Evolutionary conservation across 2,329 filamentous ascomycete genomes (phyloP), one percentile per base, ranked within the genome.

Genomic region (Dactylellina drechsleri): DNA sequence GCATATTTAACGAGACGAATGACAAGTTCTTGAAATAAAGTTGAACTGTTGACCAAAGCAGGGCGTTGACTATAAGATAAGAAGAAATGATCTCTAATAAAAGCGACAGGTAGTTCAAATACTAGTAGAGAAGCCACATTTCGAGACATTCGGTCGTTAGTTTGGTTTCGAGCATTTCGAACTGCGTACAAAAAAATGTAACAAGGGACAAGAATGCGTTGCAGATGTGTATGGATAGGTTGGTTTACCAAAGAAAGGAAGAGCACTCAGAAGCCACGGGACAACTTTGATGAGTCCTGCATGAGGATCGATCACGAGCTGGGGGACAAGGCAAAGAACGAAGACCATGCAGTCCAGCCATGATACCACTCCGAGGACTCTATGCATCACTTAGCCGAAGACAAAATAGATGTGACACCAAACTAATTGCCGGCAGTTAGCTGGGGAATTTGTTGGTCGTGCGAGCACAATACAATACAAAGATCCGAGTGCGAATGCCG

Each of bases 1-100:
- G 90, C 90, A 84, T 91, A 93, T 62, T 91, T 86, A 41, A 95
- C 90, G 79, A 90, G 92, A 72, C 91, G 86, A 71, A 94, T 86
- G 57, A 93, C 90, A 50, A 92, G 81, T 80, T 93, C 91, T 81
- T 94, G 91, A 79, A 93, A 94, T 0, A 87, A 82, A 2, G 89
- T 88, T n/a, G 91, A 88, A 64, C 85, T 85, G 77, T 86, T 88
- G n/a, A 90, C 86, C 78, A 93, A 93, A 0, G 87, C 85, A 4
- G 87, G 84, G 76, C 84, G 85, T 4, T 84, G 77, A 20, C 84
- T 78, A 65, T 79, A 80, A 4, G 81, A 80, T 0, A 84, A 83
- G 45, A 88, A 81, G 77, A 86, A 87, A 67, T 88, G 85, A 79
- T 90, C 88, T 52, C 81, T 81, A 43, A 90, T 75, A 78, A 92